Evolutionary conservation across 176 grass and related monocot genomes (phyloP), one percentile per base, ranked within the genome.

Genomic region (Microstegium vimineum): DNA sequence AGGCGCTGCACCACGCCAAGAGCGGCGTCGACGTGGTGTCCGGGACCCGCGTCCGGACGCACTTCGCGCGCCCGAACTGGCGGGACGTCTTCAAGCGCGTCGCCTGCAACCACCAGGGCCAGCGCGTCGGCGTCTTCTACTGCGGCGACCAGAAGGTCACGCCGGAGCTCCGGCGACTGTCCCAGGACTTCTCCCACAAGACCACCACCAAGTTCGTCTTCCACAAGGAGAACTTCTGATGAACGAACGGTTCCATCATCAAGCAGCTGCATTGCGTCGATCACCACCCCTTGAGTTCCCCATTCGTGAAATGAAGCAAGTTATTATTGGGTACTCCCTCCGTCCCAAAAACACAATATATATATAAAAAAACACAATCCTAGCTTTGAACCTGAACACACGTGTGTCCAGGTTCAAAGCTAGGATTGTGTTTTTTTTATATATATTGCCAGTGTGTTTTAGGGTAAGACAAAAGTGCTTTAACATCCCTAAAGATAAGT

Each of bases 211-310:
- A 95, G 81, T 99, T 99, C 68, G 82, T 88, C 59, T 99, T 99
- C 89, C 93, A 99, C 87, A 99, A 99, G 89, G 96, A 99, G 85
- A 99, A 99, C 81, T 99, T 99, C 78, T 99, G 79, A 86, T 17
- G 10, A 8, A 4, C 5, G 2, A 2, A 1, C 2, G 3, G n/a
- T n/a, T 7, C n/a, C n/a, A n/a, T 7, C 54, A 11, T 18, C 54
- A 22, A 0, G 17, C 16, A 23, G 2, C 6, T 5, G 14, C 38
- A 16, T 12, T 7, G 2, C 6, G n/a, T n/a, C n/a, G n/a, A 54
- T n/a, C 5, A 10, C 5, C 18, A 15, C 0, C 1, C 5, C 49
- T 13, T 46, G 43, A 46, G 43, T 16, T 16, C 13, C 45, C 45
- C 14, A 23, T 23, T 57, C 8, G 52, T 49, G 46, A 8, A 51